phyloP scores from a whole-genome alignment of 495 filamentous ascomycete species.

The Hyaloscypha bicolor region DNA sequence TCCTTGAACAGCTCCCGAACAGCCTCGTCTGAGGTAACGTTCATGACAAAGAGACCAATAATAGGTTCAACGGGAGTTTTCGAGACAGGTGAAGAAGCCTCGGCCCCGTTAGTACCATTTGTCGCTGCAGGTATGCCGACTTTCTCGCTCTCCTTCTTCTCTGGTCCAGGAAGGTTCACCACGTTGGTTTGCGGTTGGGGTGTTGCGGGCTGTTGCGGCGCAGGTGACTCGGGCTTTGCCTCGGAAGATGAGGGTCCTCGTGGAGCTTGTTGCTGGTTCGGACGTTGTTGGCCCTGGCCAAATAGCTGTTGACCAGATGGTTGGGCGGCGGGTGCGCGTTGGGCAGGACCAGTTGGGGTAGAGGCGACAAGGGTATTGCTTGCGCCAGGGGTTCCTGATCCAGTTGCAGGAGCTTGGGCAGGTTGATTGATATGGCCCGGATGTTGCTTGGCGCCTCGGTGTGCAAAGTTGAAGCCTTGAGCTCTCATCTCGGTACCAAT shows the following conservation, averaged over 20 bases:
- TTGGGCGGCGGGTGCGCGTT: slow-evolving; percentile 30
- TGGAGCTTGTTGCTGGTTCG: slow-evolving; percentile 30
- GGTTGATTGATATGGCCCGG: slow-evolving; percentile 26
- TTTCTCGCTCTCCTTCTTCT: slow-evolving; percentile 50
- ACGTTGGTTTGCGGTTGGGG: slow-evolving; percentile 44
- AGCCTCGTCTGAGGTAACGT: slow-evolving; percentile 74
- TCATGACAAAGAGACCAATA: slow-evolving; percentile 83
- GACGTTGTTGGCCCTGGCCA: slow-evolving; percentile 26
- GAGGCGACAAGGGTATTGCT: slow-evolving; percentile 32
- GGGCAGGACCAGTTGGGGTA: slow-evolving; percentile 31
- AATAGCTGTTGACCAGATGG: slow-evolving; percentile 36
- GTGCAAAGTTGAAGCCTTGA: slow-evolving; percentile 99
- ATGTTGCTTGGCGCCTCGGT: slow-evolving; percentile 59
- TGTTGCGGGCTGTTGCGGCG: slow-evolving; percentile 50
- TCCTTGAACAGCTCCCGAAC: slow-evolving; percentile 77
- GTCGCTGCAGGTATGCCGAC: slow-evolving; percentile 36
- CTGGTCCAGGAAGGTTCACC: slow-evolving; percentile 36
- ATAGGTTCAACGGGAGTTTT: slow-evolving; percentile 47
- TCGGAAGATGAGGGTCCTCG: slow-evolving; percentile 31
- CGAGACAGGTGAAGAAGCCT: slow-evolving; percentile 49
- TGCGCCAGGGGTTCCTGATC: slow-evolving; percentile 43
- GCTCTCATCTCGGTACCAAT: slow-evolving; percentile 99
- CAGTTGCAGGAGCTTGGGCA: slow-evolving; percentile 38
- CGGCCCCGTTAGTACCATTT: slow-evolving; percentile 52
- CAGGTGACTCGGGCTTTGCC: slow-evolving; percentile 30